phyloP scores from a whole-genome alignment of 176 grass and related monocot genomes.

The Puccinellia tenuiflora region DNA sequence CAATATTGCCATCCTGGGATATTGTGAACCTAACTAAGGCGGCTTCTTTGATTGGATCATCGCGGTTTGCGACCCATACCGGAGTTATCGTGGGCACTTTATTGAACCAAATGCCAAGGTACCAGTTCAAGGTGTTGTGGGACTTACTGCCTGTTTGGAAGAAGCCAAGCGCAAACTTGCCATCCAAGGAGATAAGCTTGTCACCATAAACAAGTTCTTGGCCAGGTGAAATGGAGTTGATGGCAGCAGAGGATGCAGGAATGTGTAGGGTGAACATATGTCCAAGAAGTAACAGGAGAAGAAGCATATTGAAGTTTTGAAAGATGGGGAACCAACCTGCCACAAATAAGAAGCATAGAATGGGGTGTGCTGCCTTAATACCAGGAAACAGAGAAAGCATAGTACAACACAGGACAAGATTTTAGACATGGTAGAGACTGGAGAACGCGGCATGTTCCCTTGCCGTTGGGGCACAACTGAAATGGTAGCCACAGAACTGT shows the following conservation, averaged over 20 bases:
- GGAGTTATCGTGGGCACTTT: neutral
- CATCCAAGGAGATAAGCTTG: neutral
- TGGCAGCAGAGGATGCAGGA: neutral
- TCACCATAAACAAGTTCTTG: neutral
- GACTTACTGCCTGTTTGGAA: neutral
- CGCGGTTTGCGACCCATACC: neutral
- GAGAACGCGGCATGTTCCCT: neutral
- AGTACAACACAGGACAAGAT: neutral
- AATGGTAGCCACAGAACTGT: neutral
- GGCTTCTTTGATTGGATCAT: neutral
- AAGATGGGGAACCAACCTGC: neutral
- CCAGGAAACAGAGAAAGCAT: neutral
- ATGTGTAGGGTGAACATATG: neutral
- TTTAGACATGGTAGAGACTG: neutral
- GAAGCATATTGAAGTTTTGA: neutral
- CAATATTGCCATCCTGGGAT: neutral
- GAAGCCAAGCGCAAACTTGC: constrained; percentile 3
- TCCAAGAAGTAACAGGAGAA: neutral
- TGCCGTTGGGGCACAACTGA: neutral
- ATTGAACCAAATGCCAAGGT: constrained; percentile 28
- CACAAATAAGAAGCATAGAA: neutral
- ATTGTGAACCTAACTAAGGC: neutral
- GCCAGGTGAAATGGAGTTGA: neutral
- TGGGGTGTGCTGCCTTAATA: neutral
- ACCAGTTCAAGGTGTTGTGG: neutral